Conservation (phyloP, 2,329 filamentous ascomycete species). For the Rhytidhysteron rufulum region DNA sequence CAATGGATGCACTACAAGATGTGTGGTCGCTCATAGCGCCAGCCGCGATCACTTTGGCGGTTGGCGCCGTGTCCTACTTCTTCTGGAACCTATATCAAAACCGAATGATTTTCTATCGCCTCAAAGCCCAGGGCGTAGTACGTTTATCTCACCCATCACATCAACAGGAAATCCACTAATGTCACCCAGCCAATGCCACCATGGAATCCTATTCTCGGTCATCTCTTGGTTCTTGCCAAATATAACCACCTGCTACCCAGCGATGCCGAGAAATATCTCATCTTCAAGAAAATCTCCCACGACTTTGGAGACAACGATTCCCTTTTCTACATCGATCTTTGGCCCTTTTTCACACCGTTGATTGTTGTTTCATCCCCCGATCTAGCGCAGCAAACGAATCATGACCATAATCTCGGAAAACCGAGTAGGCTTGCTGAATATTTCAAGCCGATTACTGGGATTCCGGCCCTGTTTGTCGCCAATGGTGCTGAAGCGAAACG, state of each 20-base stretch:
- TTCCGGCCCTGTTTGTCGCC: conserved; percentile 7
- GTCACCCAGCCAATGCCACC: conserved; percentile 9
- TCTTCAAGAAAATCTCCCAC: conserved; percentile 6
- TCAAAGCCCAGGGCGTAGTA: conserved; percentile 7
- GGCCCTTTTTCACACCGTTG: conserved; percentile 3
- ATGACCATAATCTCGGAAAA: conserved; percentile 6
- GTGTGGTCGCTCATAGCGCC: too few relatives aligned
- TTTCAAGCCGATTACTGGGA: conserved; percentile 4
- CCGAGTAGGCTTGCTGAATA: conserved; percentile 3
- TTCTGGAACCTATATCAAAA: neutral
- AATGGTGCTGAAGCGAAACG: conserved; percentile 3
- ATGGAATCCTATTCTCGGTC: conserved; percentile 11
- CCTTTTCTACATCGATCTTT: conserved; percentile 5
- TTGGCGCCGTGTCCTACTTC: conserved; percentile 1
- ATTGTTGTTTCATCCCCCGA: conserved; percentile 4
- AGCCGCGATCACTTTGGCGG: too few relatives aligned
- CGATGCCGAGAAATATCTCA: conserved; percentile 8
- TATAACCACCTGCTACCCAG: conserved; percentile 8
- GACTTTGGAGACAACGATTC: conserved; percentile 6
- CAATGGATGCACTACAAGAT: too few relatives aligned
- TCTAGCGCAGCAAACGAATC: neutral
- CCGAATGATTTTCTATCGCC: conserved; percentile 1
- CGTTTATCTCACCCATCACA: neutral
- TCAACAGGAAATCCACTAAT: neutral
- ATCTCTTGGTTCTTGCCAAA: conserved; percentile 5